These are phyloP conservation scores for Zygotorulaspora chibaensis DNA, from an alignment of 805 yeast genomes.

Conservation along the genomic window DNA sequence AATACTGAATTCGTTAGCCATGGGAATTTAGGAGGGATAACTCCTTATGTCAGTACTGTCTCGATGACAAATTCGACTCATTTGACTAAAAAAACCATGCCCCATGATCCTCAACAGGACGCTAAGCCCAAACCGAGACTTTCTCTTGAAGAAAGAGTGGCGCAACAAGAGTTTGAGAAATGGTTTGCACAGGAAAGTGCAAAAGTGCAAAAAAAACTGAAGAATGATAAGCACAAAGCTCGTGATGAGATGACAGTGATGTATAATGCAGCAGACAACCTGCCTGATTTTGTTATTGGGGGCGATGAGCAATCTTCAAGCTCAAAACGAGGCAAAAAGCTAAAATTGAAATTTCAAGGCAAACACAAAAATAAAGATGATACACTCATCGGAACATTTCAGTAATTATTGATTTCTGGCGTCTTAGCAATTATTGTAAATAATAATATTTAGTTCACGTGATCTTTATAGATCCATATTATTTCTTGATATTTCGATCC, in stretches of 20 bases:
- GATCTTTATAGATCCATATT: neutral
- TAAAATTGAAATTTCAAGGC: constrained; percentile 18
- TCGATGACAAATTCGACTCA: neutral
- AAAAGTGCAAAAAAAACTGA: constrained; percentile 49
- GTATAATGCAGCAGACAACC: constrained; percentile 17
- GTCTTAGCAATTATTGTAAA: neutral
- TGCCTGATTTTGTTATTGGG: constrained; percentile 16
- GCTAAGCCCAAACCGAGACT: constrained; percentile 19
- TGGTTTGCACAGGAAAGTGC: constrained; percentile 86
- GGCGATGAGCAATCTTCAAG: constrained; percentile 2
- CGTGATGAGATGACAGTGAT: constrained; percentile 14
- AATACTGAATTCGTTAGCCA: constrained; percentile 23
- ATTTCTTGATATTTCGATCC: neutral
- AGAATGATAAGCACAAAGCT: constrained; percentile 10
- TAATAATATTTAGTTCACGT: neutral
- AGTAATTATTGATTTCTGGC: neutral
- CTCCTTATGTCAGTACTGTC: constrained; percentile 15
- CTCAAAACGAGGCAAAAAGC: constrained; percentile 17
- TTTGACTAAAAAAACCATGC: neutral
- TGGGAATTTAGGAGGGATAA: constrained; percentile 21
- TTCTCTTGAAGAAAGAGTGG: constrained; percentile 65
- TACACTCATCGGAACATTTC: neutral
- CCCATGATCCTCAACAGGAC: neutral
- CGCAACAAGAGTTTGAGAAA: constrained; percentile 75
- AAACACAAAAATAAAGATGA: constrained; percentile 4